Evolutionary conservation across 768 basidiomycete genomes (phyloP), one percentile per base, ranked within the genome.

Genomic region (Suillus alpinus): DNA sequence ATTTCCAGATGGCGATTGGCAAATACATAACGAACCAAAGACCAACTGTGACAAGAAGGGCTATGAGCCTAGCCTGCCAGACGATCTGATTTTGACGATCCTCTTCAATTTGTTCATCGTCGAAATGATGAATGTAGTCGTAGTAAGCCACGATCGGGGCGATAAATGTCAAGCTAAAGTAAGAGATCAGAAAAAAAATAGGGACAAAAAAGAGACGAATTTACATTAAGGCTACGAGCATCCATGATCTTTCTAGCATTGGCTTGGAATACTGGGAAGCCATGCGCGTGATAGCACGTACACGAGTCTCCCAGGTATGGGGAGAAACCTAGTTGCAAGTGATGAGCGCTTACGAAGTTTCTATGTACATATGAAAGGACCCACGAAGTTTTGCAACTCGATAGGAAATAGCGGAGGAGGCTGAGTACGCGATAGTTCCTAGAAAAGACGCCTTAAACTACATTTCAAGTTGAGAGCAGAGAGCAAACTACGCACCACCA

Each of bases 1-100:
- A 74, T 63, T 86, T 85, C 82, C 83, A 85, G 26, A 78, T 46
- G 43, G 75, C 49, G 44, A 82, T 67, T 6, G 83, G 84, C 3
- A 70, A 43, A 49, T 73, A 67, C 66, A 83, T 74, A 55, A 83
- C 43, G 29, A 78, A 29, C 57, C 77, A 62, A 20, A 75, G 66
- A 16, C 68, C 81, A 50, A 83, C n/a, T 26, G 72, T 75, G 29
- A 77, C 66, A 6, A 65, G 77, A 39, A 81, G 62, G 20, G 72
- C 68, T 39, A 76, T 71, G 14, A 72, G 67, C 26, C 79, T 77
- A 14, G 78, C 75, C 58, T 78, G 56, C 69, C 71, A 71, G 13
- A 69, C 59, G 32, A 70, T 63, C 18, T 59, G 58, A n/a, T 66
- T 71, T 31, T 52, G 41, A n/a, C 32, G 13, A 58, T 55, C 36